Evolutionary conservation across 805 yeast genomes (phyloP).

Genomic region (Maudiozyma pseudohumilis): DNA sequence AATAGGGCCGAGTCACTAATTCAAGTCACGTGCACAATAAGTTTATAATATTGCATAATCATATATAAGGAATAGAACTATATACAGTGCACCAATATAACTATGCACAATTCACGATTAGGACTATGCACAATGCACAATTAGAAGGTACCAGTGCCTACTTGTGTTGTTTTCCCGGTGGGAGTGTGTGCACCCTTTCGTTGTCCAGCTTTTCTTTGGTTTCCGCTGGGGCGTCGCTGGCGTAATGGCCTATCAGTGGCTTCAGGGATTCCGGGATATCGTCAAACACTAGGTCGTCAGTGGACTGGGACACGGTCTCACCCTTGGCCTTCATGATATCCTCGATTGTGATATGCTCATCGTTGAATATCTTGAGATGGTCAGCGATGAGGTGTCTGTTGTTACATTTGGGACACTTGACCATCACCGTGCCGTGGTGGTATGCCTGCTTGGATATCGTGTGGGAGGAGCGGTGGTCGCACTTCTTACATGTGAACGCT

Average conservation of each 20-base stretch:
- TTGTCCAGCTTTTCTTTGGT: constrained; percentile 13
- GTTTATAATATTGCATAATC: no score
- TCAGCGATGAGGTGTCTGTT: constrained; percentile 88
- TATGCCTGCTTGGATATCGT: constrained; percentile 90
- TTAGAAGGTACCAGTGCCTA: no score
- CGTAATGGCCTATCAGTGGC: constrained; percentile 48
- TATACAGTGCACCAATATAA: no score
- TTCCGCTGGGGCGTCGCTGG: constrained; percentile 55
- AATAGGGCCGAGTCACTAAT: no score
- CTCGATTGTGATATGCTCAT: constrained; percentile 59
- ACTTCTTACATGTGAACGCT: constrained; percentile 86
- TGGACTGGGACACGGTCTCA: constrained; percentile 52
- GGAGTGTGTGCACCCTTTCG: constrained; percentile 13
- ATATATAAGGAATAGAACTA: no score
- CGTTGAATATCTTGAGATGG: constrained; percentile 74
- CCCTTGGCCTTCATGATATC: constrained; percentile 72
- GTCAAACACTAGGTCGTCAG: constrained; percentile 53
- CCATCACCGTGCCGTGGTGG: constrained; percentile 71
- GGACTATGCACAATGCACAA: no score
- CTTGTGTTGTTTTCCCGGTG: constrained; percentile 1
- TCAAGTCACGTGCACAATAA: no score
- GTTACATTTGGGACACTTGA: constrained; percentile 87
- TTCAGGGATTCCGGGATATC: constrained; percentile 27
- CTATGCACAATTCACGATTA: no score
- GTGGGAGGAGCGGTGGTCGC: constrained; percentile 77